These are phyloP conservation scores for Phytophthora uliginosa DNA, from an alignment of 352 stramenopile species.

Conservation along the genomic window DNA sequence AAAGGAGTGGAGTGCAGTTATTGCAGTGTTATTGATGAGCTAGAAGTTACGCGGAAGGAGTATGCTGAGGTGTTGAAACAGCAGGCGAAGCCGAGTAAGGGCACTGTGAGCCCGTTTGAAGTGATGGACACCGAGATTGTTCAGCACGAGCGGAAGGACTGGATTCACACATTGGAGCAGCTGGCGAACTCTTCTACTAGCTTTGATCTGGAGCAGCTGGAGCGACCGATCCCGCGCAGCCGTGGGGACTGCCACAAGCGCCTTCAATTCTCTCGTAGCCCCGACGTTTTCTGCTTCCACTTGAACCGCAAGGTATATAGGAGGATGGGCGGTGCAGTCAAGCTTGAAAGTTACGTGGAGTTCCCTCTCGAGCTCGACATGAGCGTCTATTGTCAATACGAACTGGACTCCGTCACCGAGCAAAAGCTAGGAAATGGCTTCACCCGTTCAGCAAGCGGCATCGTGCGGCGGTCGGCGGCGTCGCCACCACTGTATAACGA, in stretches of 20 bases:
- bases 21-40: slow-evolving; percentile 70
- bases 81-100: slow-evolving; percentile 13
- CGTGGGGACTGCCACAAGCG: slow-evolving; percentile 72
- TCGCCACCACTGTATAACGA: slow-evolving; percentile 15
- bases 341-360: slow-evolving; percentile 82
- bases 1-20: slow-evolving; percentile 81
- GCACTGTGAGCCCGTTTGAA: slow-evolving; percentile 14
- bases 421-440: slow-evolving; percentile 24
- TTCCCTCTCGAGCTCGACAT: slow-evolving; percentile 89
- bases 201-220: slow-evolving; percentile 53
- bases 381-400: slow-evolving; percentile 77
- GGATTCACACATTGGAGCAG: slow-evolving; percentile 69
- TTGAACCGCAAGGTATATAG: slow-evolving; percentile 91
- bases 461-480: slow-evolving; percentile 16
- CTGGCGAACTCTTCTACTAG: slow-evolving; percentile 37
- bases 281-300: slow-evolving; percentile 90
- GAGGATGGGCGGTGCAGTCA: slow-evolving; percentile 68
- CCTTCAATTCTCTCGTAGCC: slow-evolving; percentile 82
- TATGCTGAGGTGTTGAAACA: slow-evolving; percentile 36
- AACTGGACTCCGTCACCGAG: slow-evolving; percentile 48
- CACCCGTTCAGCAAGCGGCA: slow-evolving; percentile 12
- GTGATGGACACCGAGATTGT: slow-evolving; percentile 62
- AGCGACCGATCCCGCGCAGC: slow-evolving; percentile 46
- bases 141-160: slow-evolving; percentile 72
- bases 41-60: slow-evolving; percentile 50